Evolutionary conservation across 2,329 filamentous ascomycete genomes (phyloP), one percentile per base, ranked within the genome.

Genomic region (Colletotrichum sidae): DNA sequence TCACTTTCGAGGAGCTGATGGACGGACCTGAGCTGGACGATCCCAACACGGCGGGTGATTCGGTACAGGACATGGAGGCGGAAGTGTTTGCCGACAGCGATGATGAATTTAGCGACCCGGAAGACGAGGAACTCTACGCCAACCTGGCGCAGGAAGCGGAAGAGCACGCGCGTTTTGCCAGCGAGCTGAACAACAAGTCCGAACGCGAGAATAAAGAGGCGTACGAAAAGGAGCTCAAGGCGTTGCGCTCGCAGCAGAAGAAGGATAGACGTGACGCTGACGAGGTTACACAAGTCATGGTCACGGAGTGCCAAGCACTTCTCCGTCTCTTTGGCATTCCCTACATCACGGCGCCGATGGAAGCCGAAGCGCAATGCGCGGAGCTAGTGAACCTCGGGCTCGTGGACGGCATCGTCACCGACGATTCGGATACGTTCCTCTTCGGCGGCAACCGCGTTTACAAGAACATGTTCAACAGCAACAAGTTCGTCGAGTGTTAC

Each of bases 401-500:
- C 0, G 96, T 99, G 8, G 96, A 99, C 75, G 96, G 96, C 11
- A 97, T 99, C 67, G 94, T 99, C 37, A 99, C 96, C 0, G 96
- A 99, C 73, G 96, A 99, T 75, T 96, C 92, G 3, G 96, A 99
- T 81, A 96, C 91, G 1, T 99, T 99, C 73, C 86, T 99, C 1
- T 99, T 99, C 76, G 96, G 96, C 15, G 96, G 96, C 42, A 99
- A 94, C 0, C 86, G 95, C 15, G 92, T 99, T 25, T 99, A 99
- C 84, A 99, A 99, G 78, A 99, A 99, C 81, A 97, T 99, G 94
- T 99, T 99, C 84, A 99, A 97, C 78, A 91, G 93, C 72, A 96
- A 96, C 77, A 99, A 99, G 76, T 97, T 93, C 72, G 96, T 99
- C 46, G 96, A 99, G 79, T 98, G 96, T 79, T 99, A 98, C 75